A percentile compares a stretch with the other conserved stretches of the same genome.
These are phyloP conservation scores for Carex myosuroides DNA, from an alignment of 176 grass and related monocot genomes.

Conservation along the genomic window DNA sequence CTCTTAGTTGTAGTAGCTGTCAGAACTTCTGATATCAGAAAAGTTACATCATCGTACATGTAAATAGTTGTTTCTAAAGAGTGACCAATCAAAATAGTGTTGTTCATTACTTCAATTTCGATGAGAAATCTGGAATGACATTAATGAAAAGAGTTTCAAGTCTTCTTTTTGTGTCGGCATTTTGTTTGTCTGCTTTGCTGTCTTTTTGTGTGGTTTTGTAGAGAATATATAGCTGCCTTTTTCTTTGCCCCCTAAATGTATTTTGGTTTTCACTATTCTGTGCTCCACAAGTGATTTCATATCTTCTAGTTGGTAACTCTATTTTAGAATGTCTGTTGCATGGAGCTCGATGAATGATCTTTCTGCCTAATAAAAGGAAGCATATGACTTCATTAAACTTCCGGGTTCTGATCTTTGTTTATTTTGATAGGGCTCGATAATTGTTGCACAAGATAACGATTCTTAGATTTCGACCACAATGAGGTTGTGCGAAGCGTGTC, in stretches of 20 bases:
- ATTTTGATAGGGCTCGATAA: background rate
- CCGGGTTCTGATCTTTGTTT: background rate
- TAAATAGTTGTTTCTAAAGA: slow-evolving; percentile 31
- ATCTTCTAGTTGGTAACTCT: background rate
- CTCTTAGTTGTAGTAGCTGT: slow-evolving; percentile 57
- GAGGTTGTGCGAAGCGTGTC: too few relatives aligned
- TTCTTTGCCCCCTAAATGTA: background rate
- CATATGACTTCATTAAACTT: background rate
- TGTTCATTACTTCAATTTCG: background rate
- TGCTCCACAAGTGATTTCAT: background rate
- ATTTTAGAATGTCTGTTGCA: background rate
- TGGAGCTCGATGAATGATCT: background rate
- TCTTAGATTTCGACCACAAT: too few relatives aligned
- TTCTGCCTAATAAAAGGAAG: background rate
- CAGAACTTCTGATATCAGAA: slow-evolving; percentile 43
- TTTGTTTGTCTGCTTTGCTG: background rate
- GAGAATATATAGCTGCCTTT: background rate
- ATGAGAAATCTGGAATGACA: background rate
- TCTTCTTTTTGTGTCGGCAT: background rate
- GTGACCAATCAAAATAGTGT: background rate
- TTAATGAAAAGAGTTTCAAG: background rate
- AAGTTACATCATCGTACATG: slow-evolving; percentile 43
- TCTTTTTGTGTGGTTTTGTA: background rate
- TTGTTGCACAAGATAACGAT: too few relatives aligned
- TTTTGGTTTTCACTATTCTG: background rate